A percentile compares a stretch with the other conserved stretches of the same genome.
These are phyloP conservation scores for Hypoxylon rubiginosum DNA, from an alignment of 2,329 filamentous ascomycete species.

Conservation along the genomic window DNA sequence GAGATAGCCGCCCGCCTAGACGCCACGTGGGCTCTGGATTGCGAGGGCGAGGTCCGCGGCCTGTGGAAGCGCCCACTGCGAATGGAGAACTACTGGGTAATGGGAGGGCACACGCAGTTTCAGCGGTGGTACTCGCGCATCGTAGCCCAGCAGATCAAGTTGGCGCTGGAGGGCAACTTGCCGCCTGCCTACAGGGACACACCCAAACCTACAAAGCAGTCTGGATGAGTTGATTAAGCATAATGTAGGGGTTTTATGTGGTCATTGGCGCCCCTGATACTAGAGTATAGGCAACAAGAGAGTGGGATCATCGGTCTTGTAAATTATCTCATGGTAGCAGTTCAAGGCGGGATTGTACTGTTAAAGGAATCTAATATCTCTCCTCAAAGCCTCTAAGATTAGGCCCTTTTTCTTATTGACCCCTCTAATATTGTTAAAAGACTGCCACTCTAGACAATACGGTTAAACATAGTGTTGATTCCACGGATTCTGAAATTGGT, in stretches of 20 bases:
- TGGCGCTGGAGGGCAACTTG: slow-evolving; percentile 52
- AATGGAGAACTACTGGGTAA: slow-evolving; percentile 54
- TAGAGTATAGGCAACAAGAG: too few relatives aligned
- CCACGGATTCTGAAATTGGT: not conserved
- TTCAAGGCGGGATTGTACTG: too few relatives aligned
- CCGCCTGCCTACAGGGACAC: slow-evolving; percentile 51
- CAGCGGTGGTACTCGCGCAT: slow-evolving; percentile 54
- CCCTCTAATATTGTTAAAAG: not conserved
- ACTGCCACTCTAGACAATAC: not conserved
- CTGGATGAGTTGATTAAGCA: too few relatives aligned
- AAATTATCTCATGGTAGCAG: too few relatives aligned
- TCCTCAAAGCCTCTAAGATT: too few relatives aligned
- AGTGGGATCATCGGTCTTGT: too few relatives aligned
- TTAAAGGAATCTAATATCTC: too few relatives aligned
- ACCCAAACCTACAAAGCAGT: not conserved
- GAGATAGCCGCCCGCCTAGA: slow-evolving; percentile 53
- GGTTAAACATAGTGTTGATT: not conserved
- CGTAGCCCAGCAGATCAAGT: slow-evolving; percentile 61
- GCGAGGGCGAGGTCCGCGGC: slow-evolving; percentile 59
- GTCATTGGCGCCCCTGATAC: too few relatives aligned
- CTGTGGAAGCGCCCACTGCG: slow-evolving; percentile 55
- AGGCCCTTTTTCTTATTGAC: too few relatives aligned
- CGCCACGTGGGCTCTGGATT: slow-evolving; percentile 57
- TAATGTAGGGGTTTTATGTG: too few relatives aligned
- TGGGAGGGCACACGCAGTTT: slow-evolving; percentile 52